Conservation (phyloP, 352 stramenopile species). For the Phytopythium litorale region DNA sequence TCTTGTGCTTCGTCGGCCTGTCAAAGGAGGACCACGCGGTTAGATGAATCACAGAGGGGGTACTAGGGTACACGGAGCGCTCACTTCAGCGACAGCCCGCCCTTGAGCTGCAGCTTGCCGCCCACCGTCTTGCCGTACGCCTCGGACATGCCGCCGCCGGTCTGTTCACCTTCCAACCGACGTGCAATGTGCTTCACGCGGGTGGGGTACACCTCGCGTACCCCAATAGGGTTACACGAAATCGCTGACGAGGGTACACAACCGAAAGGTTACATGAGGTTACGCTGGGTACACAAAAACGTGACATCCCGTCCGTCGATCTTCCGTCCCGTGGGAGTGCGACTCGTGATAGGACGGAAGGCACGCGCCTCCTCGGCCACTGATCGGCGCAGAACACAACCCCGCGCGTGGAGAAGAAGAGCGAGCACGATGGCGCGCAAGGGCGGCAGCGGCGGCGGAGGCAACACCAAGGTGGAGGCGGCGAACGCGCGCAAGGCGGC, state of each 20-base stretch:
- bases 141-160: not conserved
- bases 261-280: not conserved
- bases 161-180: not conserved
- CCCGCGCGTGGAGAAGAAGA: not conserved
- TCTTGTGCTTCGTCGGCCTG: constrained; percentile 35
- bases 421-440: constrained; percentile 17
- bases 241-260: too few species aligned
- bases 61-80: constrained; percentile 17
- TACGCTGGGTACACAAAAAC: not conserved
- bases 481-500: constrained; percentile 69
- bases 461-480: constrained; percentile 74
- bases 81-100: constrained; percentile 78
- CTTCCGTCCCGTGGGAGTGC: not conserved
- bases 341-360: constrained; percentile 2
- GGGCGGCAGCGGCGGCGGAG: constrained; percentile 45
- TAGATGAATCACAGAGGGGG: not conserved
- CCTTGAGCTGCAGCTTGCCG: constrained; percentile 81
- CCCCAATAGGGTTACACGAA: too few species aligned
- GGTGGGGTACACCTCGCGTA: not conserved
- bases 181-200: not conserved
- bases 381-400: not conserved
- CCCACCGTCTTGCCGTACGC: constrained; percentile 70
- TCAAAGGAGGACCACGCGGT: not conserved
- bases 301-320: not conserved
- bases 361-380: not conserved